phyloP scores from a whole-genome alignment of 176 grass and related monocot species.

The Carex pumila region DNA sequence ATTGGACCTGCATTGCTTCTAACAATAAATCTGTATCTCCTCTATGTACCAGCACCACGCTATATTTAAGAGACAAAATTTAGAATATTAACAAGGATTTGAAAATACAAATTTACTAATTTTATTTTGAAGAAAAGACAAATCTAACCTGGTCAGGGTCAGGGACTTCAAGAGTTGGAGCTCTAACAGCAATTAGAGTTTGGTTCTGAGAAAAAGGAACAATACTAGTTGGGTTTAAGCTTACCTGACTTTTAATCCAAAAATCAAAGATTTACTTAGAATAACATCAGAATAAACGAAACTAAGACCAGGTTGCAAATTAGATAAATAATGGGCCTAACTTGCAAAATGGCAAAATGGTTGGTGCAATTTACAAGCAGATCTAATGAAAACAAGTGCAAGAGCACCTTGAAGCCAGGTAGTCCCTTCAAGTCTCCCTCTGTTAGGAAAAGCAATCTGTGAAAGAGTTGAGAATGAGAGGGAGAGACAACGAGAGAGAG shows the following conservation, averaged over 20 bases:
- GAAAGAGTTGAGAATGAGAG: neutral
- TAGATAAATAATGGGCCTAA: neutral
- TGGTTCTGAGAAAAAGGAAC: slow-evolving; percentile 54
- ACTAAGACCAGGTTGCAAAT: neutral
- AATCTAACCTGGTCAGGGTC: slow-evolving; percentile 69
- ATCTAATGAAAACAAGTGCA: slow-evolving; percentile 10
- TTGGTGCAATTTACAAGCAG: neutral
- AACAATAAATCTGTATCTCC: slow-evolving; percentile 88
- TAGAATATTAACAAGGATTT: neutral
- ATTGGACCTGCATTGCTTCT: slow-evolving; percentile 84
- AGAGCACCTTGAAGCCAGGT: slow-evolving; percentile 72
- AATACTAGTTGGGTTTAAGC: neutral
- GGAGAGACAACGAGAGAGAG: too few relatives aligned
- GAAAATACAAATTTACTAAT: neutral
- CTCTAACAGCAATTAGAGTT: slow-evolving; percentile 82
- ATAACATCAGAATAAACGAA: neutral
- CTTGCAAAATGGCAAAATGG: neutral
- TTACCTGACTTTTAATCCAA: neutral
- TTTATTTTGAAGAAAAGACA: neutral
- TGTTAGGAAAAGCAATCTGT: slow-evolving; percentile 75
- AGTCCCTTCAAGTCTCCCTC: slow-evolving; percentile 84
- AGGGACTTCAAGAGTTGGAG: slow-evolving; percentile 92
- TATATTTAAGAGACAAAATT: slow-evolving; percentile 15
- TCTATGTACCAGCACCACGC: slow-evolving; percentile 66
- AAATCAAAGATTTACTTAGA: neutral